These are phyloP conservation scores for Aurinia saxatilis DNA, from an alignment of 345 rosid species.

Conservation along the genomic window DNA sequence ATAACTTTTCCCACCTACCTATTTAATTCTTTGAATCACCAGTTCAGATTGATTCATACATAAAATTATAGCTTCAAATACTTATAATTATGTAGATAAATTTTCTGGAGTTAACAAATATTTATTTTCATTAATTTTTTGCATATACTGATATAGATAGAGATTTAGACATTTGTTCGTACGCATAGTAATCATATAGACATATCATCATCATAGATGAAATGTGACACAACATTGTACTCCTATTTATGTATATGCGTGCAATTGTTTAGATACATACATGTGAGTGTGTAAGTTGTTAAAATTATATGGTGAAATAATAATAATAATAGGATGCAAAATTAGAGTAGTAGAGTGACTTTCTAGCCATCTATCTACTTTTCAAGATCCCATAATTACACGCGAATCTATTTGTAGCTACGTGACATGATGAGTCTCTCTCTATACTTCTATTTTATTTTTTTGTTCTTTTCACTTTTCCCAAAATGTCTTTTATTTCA, in stretches of 20 bases:
- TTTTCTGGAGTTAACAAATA: not conserved
- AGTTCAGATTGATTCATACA: conserved; percentile 1
- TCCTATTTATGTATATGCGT: conserved; percentile 25
- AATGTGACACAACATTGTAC: conserved; percentile 33
- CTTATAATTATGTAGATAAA: not conserved
- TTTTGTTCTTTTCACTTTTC: conserved; percentile 5
- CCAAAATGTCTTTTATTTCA: conserved; percentile 16
- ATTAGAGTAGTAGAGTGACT: conserved; percentile 24
- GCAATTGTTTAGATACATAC: conserved; percentile 19
- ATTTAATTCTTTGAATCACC: not conserved
- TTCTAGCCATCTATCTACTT: conserved; percentile 17
- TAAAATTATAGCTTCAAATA: not conserved
- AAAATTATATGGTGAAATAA: conserved; percentile 6
- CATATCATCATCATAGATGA: conserved; percentile 15
- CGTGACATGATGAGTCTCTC: conserved; percentile 34
- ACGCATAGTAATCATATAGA: conserved; percentile 1
- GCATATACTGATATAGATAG: not conserved
- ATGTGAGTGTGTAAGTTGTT: conserved; percentile 24
- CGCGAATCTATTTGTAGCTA: conserved; percentile 28
- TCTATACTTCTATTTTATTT: not conserved
- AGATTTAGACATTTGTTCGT: conserved; percentile 11
- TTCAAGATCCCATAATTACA: conserved; percentile 38
- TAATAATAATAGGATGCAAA: conserved; percentile 5
- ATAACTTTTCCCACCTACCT: conserved; percentile 25
- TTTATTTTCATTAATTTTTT: not conserved